phyloP scores from a whole-genome alignment of 2,329 filamentous ascomycete species.

The Penicillium sp. region DNA sequence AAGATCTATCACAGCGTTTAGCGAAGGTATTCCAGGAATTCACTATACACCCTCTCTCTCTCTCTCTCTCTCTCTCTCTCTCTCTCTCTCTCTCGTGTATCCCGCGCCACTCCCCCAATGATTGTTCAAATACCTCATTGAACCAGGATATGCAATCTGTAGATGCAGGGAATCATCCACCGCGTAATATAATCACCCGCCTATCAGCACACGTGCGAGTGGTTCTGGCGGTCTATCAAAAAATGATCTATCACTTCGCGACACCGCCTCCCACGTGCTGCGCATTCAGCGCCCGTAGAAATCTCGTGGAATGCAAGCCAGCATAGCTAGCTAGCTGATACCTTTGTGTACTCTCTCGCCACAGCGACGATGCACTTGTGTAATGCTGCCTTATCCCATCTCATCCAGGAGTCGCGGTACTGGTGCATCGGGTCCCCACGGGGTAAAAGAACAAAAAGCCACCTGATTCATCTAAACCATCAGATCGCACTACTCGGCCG shows the following conservation, averaged over 20 bases:
- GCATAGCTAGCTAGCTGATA: neutral
- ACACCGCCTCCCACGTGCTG: constrained; percentile 4
- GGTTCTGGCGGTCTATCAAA: neutral
- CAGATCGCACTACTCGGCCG: constrained; percentile 11
- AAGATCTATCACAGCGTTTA: neutral
- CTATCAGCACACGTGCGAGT: constrained; percentile 1
- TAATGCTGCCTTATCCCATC: neutral
- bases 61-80: too few species aligned
- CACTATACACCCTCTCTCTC: too few species aligned
- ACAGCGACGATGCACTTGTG: neutral
- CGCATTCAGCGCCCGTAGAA: neutral
- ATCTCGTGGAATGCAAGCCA: neutral
- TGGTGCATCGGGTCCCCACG: neutral
- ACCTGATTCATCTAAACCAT: neutral
- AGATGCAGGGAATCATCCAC: neutral
- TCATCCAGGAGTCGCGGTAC: neutral
- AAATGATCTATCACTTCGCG: constrained; percentile 3
- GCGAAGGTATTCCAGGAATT: neutral
- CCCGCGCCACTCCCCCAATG: neutral
- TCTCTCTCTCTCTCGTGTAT: neutral
- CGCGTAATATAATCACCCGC: neutral
- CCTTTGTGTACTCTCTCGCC: neutral
- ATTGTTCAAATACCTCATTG: neutral
- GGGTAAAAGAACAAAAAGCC: neutral
- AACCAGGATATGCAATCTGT: neutral